Conservation (phyloP, 2,329 filamentous ascomycete genomes). For the Paracoccidioides lutzii region DNA sequence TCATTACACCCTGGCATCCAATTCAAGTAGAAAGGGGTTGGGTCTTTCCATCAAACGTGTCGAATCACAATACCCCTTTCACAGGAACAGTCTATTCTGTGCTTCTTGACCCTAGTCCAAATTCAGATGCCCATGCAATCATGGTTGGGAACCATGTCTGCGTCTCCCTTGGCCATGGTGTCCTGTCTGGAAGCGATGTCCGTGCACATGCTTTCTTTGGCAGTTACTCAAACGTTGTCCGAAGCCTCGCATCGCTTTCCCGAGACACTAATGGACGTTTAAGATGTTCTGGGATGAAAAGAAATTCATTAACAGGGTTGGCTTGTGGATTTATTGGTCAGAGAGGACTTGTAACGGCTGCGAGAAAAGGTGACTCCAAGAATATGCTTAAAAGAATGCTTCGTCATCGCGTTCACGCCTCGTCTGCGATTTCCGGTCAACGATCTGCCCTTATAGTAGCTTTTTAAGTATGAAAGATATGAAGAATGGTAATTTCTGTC, state of each 20-base stretch:
- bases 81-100: slow-evolving; percentile 46
- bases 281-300: slow-evolving; percentile 32
- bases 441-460: not conserved
- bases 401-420: not conserved
- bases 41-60: slow-evolving; percentile 36
- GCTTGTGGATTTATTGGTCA: slow-evolving; percentile 11
- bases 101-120: slow-evolving; percentile 37
- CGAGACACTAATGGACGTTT: slow-evolving; percentile 31
- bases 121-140: slow-evolving; percentile 40
- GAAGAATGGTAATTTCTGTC: not conserved
- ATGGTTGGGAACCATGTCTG: slow-evolving; percentile 34
- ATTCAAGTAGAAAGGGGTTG: slow-evolving; percentile 33
- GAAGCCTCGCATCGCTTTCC: slow-evolving; percentile 27
- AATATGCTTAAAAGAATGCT: not conserved
- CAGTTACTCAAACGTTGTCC: slow-evolving; percentile 34
- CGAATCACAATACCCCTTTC: slow-evolving; percentile 27
- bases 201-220: slow-evolving; percentile 46
- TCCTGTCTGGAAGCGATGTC: slow-evolving; percentile 22
- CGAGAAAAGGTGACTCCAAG: not conserved
- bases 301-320: slow-evolving; percentile 28
- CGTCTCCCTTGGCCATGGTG: slow-evolving; percentile 47
- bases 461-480: not conserved
- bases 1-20: slow-evolving; percentile 51
- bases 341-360: not conserved
- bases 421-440: not conserved